phyloP scores from a whole-genome alignment of 345 rosid species.

The Passiflora organensis region DNA sequence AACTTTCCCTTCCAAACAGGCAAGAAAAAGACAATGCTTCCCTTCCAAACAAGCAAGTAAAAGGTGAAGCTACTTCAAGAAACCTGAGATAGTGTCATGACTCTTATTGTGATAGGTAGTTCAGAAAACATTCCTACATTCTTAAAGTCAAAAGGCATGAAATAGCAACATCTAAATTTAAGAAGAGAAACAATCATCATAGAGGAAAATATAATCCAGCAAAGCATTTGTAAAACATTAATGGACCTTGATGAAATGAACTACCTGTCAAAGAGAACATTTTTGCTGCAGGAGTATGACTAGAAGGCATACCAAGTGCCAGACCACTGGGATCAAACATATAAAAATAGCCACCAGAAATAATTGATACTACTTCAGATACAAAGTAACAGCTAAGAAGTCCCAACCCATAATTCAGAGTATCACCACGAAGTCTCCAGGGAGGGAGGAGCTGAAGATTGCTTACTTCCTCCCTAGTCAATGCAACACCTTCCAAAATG shows the following conservation, averaged over 20 bases:
- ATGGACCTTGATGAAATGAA: neutral
- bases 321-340: conserved; percentile 90
- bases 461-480: conserved; percentile 86
- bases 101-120: no score
- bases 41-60: no score
- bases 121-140: no score
- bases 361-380: conserved; percentile 72
- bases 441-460: conserved; percentile 92
- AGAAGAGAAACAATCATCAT: neutral
- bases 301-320: conserved; percentile 60
- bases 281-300: conserved; percentile 69
- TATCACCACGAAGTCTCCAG: conserved; percentile 79
- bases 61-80: neutral
- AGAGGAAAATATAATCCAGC: neutral
- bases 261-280: conserved; percentile 81
- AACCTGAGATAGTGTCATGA: neutral
- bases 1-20: no score
- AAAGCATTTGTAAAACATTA: neutral
- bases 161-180: neutral
- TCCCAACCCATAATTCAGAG: conserved; percentile 87
- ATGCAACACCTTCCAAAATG: conserved; percentile 75
- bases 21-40: no score
- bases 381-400: conserved; percentile 74
- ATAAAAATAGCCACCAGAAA: conserved; percentile 82
- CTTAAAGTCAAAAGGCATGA: neutral